These are phyloP conservation scores for Prunus mongolica DNA, from an alignment of 306 rosid species.

Conservation along the genomic window DNA sequence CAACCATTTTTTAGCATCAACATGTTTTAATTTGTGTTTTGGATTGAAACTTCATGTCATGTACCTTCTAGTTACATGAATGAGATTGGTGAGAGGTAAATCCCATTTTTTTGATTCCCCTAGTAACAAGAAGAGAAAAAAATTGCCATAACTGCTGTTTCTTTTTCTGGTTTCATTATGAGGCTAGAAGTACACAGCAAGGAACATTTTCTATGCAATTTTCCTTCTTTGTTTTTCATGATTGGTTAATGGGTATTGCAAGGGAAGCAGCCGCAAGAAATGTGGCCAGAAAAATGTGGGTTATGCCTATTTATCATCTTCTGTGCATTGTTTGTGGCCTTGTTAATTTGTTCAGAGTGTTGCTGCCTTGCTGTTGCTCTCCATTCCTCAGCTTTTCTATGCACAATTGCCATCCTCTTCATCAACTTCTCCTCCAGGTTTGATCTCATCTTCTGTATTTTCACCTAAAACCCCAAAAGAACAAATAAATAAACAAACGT, in stretches of 20 bases:
- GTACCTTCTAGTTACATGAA: too few species aligned
- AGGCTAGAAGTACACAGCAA: conserved; percentile 3
- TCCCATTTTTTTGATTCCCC: too few species aligned
- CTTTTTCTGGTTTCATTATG: conserved; percentile 1
- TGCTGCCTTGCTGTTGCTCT: conserved; percentile 66
- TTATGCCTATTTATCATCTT: conserved; percentile 46
- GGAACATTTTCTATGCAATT: neutral
- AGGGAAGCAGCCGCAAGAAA: conserved; percentile 90
- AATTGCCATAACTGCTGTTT: neutral
- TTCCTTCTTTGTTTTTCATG: neutral
- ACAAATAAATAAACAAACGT: neutral
- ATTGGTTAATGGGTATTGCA: conserved; percentile 40
- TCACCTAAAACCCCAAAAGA: conserved; percentile 46
- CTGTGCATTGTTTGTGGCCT: conserved; percentile 50
- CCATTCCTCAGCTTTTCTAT: conserved; percentile 88
- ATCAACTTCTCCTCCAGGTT: conserved; percentile 88
- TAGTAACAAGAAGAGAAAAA: too few species aligned
- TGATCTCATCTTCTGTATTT: conserved; percentile 89
- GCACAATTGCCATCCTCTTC: conserved; percentile 80
- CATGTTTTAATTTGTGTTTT: too few species aligned
- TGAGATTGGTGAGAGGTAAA: too few species aligned
- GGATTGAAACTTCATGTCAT: too few species aligned
- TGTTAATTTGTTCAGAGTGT: conserved; percentile 68
- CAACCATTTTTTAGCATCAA: too few species aligned
- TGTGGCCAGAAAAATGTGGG: conserved; percentile 44